These are phyloP conservation scores for Parmelia sp. DNA, from an alignment of 495 filamentous ascomycete species.

Conservation along the genomic window DNA sequence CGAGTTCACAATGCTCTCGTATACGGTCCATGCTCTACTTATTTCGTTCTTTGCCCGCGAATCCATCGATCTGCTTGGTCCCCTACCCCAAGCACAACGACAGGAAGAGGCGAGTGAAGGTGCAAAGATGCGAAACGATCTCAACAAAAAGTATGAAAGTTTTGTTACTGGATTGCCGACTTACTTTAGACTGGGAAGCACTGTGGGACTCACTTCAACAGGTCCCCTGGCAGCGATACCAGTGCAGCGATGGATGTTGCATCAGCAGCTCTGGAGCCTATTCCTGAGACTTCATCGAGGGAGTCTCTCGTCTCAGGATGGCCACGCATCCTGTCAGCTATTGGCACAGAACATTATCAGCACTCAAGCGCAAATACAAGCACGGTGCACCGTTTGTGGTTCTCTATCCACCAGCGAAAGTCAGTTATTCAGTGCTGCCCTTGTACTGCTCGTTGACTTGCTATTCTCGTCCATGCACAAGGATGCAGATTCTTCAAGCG, in stretches of 20 bases:
- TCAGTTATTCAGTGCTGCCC: slow-evolving; percentile 28
- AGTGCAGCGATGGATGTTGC: slow-evolving; percentile 32
- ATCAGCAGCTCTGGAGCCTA: slow-evolving; percentile 34
- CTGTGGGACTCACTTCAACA: slow-evolving; percentile 22
- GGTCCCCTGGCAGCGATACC: slow-evolving; percentile 29
- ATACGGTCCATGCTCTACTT: slow-evolving; percentile 28
- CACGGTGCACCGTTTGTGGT: slow-evolving; percentile 29
- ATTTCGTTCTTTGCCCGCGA: slow-evolving; percentile 27
- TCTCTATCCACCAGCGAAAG: slow-evolving; percentile 24
- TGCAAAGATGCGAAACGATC: neutral
- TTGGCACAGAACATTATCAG: slow-evolving; percentile 32
- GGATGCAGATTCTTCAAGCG: slow-evolving; percentile 10
- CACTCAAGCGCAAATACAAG: slow-evolving; percentile 26
- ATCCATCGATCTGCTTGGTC: slow-evolving; percentile 22
- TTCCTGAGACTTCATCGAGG: slow-evolving; percentile 30
- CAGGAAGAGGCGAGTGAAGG: neutral
- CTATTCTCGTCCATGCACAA: slow-evolving; percentile 17
- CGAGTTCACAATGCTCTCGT: slow-evolving; percentile 33
- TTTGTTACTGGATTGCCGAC: slow-evolving; percentile 26
- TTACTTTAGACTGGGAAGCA: slow-evolving; percentile 29
- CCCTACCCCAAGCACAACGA: neutral
- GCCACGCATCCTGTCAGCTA: slow-evolving; percentile 25
- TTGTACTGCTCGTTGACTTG: slow-evolving; percentile 23
- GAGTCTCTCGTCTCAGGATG: slow-evolving; percentile 21
- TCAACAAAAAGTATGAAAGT: slow-evolving; percentile 25